Base-by-base conservation (phyloP, 1,139 yeast species). In the Geotrichum macrosporum region DNA sequence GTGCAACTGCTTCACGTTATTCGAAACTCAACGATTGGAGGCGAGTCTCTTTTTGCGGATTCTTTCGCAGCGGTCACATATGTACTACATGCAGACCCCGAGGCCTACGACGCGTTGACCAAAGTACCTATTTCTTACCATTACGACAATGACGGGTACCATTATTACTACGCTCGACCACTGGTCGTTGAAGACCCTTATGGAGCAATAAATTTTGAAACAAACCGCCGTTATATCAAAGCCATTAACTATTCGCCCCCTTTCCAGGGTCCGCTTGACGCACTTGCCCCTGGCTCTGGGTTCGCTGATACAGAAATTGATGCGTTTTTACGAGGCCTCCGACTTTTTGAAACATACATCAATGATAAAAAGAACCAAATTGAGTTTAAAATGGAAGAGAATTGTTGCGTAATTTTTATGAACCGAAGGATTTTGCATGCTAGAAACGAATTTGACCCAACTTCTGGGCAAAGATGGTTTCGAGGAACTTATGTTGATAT, bases 221-320 rank as follows among this genome's bases (percentile, higher is more conserved):
- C 70, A 1, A 68, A 66, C 9, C 58, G 53, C 8, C 69, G 70
- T 6, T 61, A 63, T 34, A 76, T 83, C 50, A 75, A 75, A 53
- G 80, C 75, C 43, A 76, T 84, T 30, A 84, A 83, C 58, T 85
- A 84, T 61, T 79, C 94, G 1, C 94, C 95, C 1, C 94, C 94
- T 10, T 85, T 84, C 69, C 94, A 85, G 59, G 94, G 87, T 0
- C 94, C 94, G 0, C 77, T 80, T 52, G 88, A 82, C 36, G 66
- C 54, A 43, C 55, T 53, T 50, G 58, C 59, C 2, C 53, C 62
- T 3, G 55, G 51, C n/a, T 43, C 50, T 2, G 63, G 53, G 18
- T 44, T 51, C 3, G 39, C 54, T 32, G 52, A 52, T n/a, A 18
- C 35, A 2, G 46, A 53, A 13, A 74, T 79, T 52, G 68, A 70